Percentiles rank a stretch among this genome's conserved stretches.
These are phyloP conservation scores for Trichophyton rubrum DNA, from an alignment of 2,329 filamentous ascomycete genomes.

Conservation along the genomic window DNA sequence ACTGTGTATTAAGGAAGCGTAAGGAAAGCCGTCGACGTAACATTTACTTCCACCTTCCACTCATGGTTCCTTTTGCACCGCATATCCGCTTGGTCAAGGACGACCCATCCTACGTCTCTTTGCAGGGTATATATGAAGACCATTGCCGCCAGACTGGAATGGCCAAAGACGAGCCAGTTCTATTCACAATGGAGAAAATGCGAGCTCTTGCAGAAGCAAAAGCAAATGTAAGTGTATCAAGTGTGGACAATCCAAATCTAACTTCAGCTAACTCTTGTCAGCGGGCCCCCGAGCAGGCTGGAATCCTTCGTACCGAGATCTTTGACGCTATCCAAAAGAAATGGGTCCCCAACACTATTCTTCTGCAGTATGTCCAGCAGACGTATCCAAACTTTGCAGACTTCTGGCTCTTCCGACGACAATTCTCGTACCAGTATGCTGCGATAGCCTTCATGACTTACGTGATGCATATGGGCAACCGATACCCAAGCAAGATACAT, in stretches of 20 bases:
- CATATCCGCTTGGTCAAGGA: conserved; percentile 94
- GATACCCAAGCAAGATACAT: conserved; percentile 89
- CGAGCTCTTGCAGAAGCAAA: conserved; percentile 61
- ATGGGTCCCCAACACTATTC: conserved; percentile 72
- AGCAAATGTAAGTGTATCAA: conserved; percentile 32
- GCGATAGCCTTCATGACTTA: conserved; percentile 98
- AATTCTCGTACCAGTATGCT: conserved; percentile 92
- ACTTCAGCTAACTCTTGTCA: conserved; percentile 22
- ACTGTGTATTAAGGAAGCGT: conserved; percentile 77
- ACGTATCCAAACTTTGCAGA: conserved; percentile 82
- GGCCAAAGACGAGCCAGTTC: conserved; percentile 86
- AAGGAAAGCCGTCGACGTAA: conserved; percentile 93
- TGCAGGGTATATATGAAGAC: conserved; percentile 93
- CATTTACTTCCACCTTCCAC: conserved; percentile 85
- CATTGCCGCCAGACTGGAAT: conserved; percentile 78
- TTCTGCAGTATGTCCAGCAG: conserved; percentile 77
- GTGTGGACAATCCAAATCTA: neutral
- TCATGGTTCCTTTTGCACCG: conserved; percentile 91
- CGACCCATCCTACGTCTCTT: conserved; percentile 81
- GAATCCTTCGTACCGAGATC: conserved; percentile 72
- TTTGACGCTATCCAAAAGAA: conserved; percentile 88
- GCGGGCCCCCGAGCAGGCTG: conserved; percentile 51
- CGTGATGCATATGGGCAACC: conserved; percentile 90
- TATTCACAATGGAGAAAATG: conserved; percentile 93
- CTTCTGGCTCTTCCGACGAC: conserved; percentile 96